Evolutionary conservation across 2,329 filamentous ascomycete genomes (phyloP).

Genomic region (Mariannaea sp.): DNA sequence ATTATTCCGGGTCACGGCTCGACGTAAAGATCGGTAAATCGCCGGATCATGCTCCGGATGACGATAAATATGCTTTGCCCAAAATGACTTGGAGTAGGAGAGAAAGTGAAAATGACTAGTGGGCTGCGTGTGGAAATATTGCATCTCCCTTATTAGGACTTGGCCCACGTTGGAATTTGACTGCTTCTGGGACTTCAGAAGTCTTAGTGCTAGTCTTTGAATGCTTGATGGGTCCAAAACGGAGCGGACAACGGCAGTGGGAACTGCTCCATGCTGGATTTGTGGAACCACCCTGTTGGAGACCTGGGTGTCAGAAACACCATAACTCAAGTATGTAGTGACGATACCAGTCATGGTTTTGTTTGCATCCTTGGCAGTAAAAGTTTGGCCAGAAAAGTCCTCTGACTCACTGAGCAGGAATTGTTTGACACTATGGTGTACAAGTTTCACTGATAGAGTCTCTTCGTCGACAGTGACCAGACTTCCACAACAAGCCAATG

Average conservation of each 20-base stretch:
- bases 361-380: slow-evolving; percentile 4
- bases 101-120: neutral
- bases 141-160: neutral
- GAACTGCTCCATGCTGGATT: neutral
- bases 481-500: slow-evolving; percentile 41
- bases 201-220: neutral
- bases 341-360: slow-evolving; percentile 2
- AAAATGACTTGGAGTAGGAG: neutral
- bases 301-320: slow-evolving; percentile 1
- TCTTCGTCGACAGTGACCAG: slow-evolving; percentile 45
- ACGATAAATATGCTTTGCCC: neutral
- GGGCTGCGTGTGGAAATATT: neutral
- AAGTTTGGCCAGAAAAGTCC: neutral
- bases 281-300: neutral
- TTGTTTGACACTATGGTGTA: slow-evolving; percentile 45
- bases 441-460: slow-evolving; percentile 36
- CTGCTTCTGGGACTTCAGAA: neutral
- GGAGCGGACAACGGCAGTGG: neutral
- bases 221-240: neutral
- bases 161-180: neutral
- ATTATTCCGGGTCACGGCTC: neutral
- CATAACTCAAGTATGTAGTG: slow-evolving; percentile 10
- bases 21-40: neutral
- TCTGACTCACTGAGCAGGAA: slow-evolving; percentile 36
- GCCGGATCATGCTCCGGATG: neutral